Percentiles rank a stretch among this genome's conserved stretches.
These are phyloP conservation scores for Candida sojae DNA, from an alignment of 1,139 yeast genomes.

Conservation along the genomic window DNA sequence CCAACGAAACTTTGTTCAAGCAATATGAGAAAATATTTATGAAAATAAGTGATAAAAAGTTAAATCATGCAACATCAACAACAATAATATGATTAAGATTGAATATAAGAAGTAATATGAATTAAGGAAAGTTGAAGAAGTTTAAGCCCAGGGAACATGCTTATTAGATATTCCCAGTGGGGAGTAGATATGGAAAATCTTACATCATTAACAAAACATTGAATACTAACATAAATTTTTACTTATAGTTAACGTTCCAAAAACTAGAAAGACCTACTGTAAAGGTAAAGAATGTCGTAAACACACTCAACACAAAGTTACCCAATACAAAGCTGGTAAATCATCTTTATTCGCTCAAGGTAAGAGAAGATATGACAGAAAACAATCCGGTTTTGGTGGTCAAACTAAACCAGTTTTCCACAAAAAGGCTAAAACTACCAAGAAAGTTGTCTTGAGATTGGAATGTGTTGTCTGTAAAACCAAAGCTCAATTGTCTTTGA, in stretches of 20 bases:
- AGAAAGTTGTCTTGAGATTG: slow-evolving; percentile 98
- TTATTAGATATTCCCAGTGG: too few relatives aligned
- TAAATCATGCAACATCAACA: not conserved
- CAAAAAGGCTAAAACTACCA: slow-evolving; percentile 99
- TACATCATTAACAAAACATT: not conserved
- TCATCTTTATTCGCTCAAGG: slow-evolving; percentile 99
- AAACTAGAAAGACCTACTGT: slow-evolving; percentile 99
- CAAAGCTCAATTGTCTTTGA: slow-evolving; percentile 95
- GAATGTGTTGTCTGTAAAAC: slow-evolving; percentile 99
- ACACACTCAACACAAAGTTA: slow-evolving; percentile 99
- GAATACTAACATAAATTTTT: slow-evolving; percentile 20
- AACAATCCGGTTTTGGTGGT: slow-evolving; percentile 99
- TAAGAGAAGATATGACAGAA: slow-evolving; percentile 99
- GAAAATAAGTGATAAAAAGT: not conserved
- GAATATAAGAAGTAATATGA: not conserved
- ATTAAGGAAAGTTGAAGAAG: not conserved
- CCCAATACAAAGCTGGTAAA: slow-evolving; percentile 99
- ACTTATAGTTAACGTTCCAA: slow-evolving; percentile 94
- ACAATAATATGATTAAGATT: not conserved
- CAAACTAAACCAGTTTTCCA: slow-evolving; percentile 99
- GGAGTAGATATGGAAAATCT: too few relatives aligned
- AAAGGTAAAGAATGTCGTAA: slow-evolving; percentile 98
- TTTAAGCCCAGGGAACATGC: not conserved
- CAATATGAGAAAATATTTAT: not conserved
- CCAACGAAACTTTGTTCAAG: not conserved